phyloP scores from a whole-genome alignment of 2,329 filamentous ascomycete genomes.

The Grosmannia serpens region DNA sequence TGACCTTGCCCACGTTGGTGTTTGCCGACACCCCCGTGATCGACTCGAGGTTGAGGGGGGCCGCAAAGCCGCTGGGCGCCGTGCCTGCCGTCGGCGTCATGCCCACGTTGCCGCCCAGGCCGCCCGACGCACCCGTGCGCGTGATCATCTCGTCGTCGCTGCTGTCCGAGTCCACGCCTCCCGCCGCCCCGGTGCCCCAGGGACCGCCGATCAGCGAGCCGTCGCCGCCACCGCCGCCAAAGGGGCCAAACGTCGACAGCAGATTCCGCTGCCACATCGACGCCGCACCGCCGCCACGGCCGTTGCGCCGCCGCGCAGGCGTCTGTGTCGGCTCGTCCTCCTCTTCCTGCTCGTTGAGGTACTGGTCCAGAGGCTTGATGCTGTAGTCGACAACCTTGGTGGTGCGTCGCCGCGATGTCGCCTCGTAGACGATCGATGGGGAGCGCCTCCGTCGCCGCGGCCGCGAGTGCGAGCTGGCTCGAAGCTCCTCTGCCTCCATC shows the following conservation, averaged over 20 bases:
- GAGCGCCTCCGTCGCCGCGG: constrained; percentile 39
- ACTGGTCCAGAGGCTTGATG: constrained; percentile 63
- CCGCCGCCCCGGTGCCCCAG: constrained; percentile 61
- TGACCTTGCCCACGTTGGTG: constrained; percentile 84
- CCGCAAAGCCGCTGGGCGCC: constrained; percentile 12
- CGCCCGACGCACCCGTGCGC: constrained; percentile 31
- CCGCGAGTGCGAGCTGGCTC: constrained; percentile 40
- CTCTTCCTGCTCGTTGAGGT: constrained; percentile 66
- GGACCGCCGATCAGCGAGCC: constrained; percentile 63
- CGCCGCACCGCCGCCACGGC: constrained; percentile 45
- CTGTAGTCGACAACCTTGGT: constrained; percentile 73
- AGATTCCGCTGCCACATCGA: constrained; percentile 64
- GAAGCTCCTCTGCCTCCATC: constrained; percentile 53
- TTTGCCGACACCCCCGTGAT: constrained; percentile 34
- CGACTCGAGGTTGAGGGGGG: constrained; percentile 26
- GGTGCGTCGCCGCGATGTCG: constrained; percentile 38
- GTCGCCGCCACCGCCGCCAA: constrained; percentile 71
- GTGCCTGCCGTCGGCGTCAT: constrained; percentile 44
- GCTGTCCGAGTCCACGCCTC: constrained; percentile 83
- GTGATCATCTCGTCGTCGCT: constrained; percentile 73
- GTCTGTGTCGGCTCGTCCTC: constrained; percentile 56
- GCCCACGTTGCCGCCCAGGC: constrained; percentile 45
- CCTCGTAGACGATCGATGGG: constrained; percentile 47
- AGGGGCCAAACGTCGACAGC: constrained; percentile 85
- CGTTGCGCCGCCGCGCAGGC: constrained; percentile 55